Evolutionary conservation across 371 early-diverging fungal species (phyloP), one percentile per base, ranked within the genome.

Genomic region (Apophysomyces elegans): DNA sequence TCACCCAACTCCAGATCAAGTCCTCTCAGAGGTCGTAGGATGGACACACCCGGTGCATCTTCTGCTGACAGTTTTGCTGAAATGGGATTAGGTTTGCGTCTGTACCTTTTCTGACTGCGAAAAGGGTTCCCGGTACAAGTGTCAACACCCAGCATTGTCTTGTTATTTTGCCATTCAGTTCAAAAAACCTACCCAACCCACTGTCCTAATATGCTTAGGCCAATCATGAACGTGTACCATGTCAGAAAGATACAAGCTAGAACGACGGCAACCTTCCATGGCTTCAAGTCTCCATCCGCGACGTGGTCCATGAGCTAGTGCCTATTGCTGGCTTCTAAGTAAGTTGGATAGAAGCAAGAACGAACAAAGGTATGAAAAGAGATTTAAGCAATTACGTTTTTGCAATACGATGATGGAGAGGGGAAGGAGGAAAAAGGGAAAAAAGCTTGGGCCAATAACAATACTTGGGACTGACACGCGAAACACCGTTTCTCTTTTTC

Each of bases 1-100:
- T 86, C 88, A 21, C 83, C 77, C 73, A 97, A 75, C 69, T 93
- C 90, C 56, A 79, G 76, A 72, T 98, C 98, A 21, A 94, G 68
- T 1, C 98, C 98, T 69, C 95, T 95, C 5, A 98, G 77, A 4
- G 98, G 98, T 9, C 97, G 86, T 64, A 98, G 81, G 60, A 98
- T 91, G 2, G 98, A 84, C 35, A 92, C 91, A 9, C 88, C 89
- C 5, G 91, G 89, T 13, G 75, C 84, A 54, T 80, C 72, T 21
- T 74, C 63, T n/a, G 66, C 64, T 44, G 73, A 67, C 50, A 80
- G 64, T 59, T 79, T 70, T 6, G 86, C 80, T 0, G 87, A 86
- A 41, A 68, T 61, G 8, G 86, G 81, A 58, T 70, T 77, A 37
- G 75, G 81, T 46, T 80, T 77, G 7, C 59, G 62, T 37, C 72